Evolutionary conservation across 225 moss, liverwort and hornwort genomes (phyloP).

Genomic region (Anthoceros angustus): DNA sequence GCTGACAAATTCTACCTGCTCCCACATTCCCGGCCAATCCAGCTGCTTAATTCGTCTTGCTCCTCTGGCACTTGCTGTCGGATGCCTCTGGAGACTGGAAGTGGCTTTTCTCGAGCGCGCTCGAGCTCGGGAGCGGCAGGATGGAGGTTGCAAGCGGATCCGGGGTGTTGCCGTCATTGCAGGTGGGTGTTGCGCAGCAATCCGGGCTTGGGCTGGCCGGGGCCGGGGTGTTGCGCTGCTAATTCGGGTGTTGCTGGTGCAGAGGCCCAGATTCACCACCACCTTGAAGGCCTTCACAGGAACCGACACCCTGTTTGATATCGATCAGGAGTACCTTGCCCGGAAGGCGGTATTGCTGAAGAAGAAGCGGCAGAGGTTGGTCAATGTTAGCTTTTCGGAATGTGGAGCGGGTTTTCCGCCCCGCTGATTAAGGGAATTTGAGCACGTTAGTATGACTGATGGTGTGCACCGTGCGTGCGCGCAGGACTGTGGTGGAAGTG

Average conservation of each 20-base stretch:
- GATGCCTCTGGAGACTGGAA: background rate
- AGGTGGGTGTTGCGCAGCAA: background rate
- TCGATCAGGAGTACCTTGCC: constrained; percentile 22
- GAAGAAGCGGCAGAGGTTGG: constrained; percentile 22
- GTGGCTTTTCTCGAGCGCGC: background rate
- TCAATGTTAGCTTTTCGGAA: background rate
- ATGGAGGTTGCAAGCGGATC: background rate
- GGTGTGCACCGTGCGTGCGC: too few relatives aligned
- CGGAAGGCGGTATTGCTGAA: constrained; percentile 19
- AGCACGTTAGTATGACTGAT: background rate
- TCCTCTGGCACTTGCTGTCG: background rate
- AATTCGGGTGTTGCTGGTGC: constrained; percentile 3
- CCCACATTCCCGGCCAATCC: too few relatives aligned
- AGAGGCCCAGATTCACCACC: constrained; percentile 29
- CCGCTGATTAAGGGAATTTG: background rate
- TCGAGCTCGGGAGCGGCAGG: background rate
- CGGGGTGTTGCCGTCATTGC: background rate
- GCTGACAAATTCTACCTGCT: too few relatives aligned
- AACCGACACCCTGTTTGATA: constrained; percentile 12
- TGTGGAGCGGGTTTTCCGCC: background rate
- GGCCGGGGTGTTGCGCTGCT: background rate
- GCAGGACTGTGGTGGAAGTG: background rate
- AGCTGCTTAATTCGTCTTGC: too few relatives aligned
- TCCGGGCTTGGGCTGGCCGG: background rate
- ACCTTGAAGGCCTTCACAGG: constrained; percentile 16